Evolutionary conservation across 345 rosid species (phyloP).

Genomic region (Linum lewisii): DNA sequence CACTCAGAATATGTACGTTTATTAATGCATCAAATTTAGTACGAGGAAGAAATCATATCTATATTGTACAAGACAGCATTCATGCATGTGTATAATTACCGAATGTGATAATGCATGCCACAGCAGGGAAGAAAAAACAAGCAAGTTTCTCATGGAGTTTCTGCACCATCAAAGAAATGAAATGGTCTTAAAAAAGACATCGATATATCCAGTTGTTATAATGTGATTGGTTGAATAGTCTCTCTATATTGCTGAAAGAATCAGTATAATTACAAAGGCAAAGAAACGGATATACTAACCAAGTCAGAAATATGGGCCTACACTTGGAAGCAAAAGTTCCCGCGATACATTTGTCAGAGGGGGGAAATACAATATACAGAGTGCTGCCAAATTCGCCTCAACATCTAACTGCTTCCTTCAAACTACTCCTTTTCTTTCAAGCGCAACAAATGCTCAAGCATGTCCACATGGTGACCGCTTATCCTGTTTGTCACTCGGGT

Average conservation of each 20-base stretch:
- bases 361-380: slow-evolving; percentile 70
- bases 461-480: not conserved
- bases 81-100: too few species aligned
- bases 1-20: too few species aligned
- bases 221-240: too few species aligned
- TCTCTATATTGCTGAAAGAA: slow-evolving; percentile 17
- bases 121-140: too few species aligned
- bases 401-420: slow-evolving; percentile 26
- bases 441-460: not conserved
- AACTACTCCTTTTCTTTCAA: slow-evolving; percentile 16
- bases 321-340: slow-evolving; percentile 55
- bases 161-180: too few species aligned
- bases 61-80: too few species aligned
- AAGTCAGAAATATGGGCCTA: slow-evolving; percentile 73
- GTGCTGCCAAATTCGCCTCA: slow-evolving; percentile 60
- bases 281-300: slow-evolving; percentile 83
- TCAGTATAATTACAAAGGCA: slow-evolving; percentile 55
- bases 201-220: not conserved
- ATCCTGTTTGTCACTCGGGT: not conserved
- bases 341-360: slow-evolving; percentile 58
- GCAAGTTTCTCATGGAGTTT: slow-evolving; percentile 5
- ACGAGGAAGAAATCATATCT: too few species aligned
- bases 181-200: too few species aligned
- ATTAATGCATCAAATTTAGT: too few species aligned
- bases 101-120: too few species aligned